Conservation (phyloP, 176 grass and related monocot genomes). For the Oryza glumipatula region DNA sequence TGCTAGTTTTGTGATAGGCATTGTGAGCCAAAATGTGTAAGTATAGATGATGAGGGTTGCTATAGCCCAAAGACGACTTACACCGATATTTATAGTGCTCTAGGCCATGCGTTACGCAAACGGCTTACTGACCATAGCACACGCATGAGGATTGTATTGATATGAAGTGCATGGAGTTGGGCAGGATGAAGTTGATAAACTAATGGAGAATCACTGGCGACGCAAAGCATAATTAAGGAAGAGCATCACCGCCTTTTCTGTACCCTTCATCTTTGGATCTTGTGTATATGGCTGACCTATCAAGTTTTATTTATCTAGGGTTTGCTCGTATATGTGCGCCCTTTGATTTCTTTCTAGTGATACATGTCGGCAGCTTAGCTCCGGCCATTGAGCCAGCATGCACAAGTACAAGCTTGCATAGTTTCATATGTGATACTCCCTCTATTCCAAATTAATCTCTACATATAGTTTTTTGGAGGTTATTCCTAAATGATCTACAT, state of each 20-base stretch:
- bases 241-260: neutral
- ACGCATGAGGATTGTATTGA: neutral
- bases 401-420: neutral
- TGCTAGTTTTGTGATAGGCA: neutral
- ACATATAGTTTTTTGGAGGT: too few species aligned
- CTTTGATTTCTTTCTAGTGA: neutral
- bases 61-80: neutral
- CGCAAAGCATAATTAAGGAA: neutral
- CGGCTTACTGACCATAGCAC: neutral
- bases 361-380: neutral
- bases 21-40: neutral
- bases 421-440: too few species aligned
- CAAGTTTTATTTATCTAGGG: neutral
- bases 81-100: neutral
- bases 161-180: neutral
- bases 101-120: neutral
- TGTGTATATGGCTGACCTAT: neutral
- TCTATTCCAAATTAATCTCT: too few species aligned
- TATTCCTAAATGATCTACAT: too few species aligned
- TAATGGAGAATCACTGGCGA: neutral
- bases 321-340: neutral
- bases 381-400: neutral
- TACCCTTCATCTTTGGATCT: neutral
- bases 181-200: neutral
- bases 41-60: neutral